Conservation (phyloP, 345 rosid species). For the Noccaea caerulescens region DNA sequence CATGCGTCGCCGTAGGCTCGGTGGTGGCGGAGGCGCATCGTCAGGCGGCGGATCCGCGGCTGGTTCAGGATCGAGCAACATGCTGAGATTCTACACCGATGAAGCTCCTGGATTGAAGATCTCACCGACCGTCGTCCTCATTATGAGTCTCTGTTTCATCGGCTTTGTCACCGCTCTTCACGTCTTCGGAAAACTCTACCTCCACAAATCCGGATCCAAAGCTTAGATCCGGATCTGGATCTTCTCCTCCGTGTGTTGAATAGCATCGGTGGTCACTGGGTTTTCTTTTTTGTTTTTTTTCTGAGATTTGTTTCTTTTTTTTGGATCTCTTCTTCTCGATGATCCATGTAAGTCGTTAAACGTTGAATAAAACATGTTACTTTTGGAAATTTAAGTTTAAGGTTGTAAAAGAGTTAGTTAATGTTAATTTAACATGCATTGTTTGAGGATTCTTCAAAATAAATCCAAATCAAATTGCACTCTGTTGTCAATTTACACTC, state of each 20-base stretch:
- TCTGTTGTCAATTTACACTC: no score
- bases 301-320: not conserved
- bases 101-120: constrained; percentile 94
- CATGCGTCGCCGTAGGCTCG: constrained; percentile 84
- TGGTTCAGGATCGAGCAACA: constrained; percentile 60
- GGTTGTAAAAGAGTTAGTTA: no score
- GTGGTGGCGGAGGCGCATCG: constrained; percentile 44
- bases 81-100: constrained; percentile 96
- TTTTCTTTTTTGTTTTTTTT: not conserved
- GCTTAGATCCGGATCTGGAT: constrained; percentile 45
- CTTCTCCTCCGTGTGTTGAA: not conserved
- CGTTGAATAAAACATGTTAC: constrained; percentile 35
- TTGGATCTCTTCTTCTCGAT: not conserved
- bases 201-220: constrained; percentile 56
- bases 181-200: constrained; percentile 89
- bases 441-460: no score
- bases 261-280: not conserved
- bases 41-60: constrained; percentile 43
- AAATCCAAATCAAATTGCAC: no score
- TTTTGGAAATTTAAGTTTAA: not conserved
- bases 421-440: no score
- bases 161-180: constrained; percentile 95
- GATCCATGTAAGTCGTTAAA: constrained; percentile 24
- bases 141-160: constrained; percentile 95
- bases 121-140: constrained; percentile 89